Base-by-base conservation (phyloP, 108 stramenopile genomes). In the Pseudonitzschia pungens region DNA sequence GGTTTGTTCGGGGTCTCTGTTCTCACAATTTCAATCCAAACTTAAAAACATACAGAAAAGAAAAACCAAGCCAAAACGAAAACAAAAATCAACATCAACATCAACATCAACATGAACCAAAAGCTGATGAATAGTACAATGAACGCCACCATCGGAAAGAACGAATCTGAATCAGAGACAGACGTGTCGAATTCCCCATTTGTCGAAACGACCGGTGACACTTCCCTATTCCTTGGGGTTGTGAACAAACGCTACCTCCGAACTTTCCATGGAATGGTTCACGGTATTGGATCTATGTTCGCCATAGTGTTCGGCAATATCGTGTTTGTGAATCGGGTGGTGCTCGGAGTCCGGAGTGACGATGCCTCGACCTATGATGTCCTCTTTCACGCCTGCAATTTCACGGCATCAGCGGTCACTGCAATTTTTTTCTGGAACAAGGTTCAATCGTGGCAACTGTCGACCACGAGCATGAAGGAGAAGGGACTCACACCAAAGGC, bases 381-480 rank as follows among this genome's bases (percentile, higher is more conserved):
- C 9, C 21, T 55, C n/a, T 55, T 55, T 55, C 54, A 55, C 54
- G 54, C 54, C 26, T 24, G 24, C 24, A 55, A 55, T 20, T 55
- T 55, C 26, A 26, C 26, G 22, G 21, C 22, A 22, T 22, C 22
- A 9, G 9, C 22, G 1, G 20, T 55, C 26, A 55, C 54, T 22
- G 54, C 54, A 21, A 21, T 55, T 22, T 55, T 55, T 22, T 55
- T 55, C 26, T 55, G 54, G 54, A 55, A 55, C 54, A 55, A 55
- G 54, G 54, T 24, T 11, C 54, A 55, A 55, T 22, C 54, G 2
- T 55, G 54, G 54, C 54, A 55, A 10, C 54, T 55, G 1, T 55
- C 54, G 54, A 55, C 21, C 21, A 55, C 54, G 20, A 55, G 16
- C 9, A 55, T 55, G 54, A 26, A 55, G 24, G 24, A 55, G 20